Percentiles rank a stretch among this genome's conserved stretches.
Evolutionary conservation across 2,329 filamentous ascomycete species (phyloP).

Genomic region (Stagonosporopsis tanaceti): DNA sequence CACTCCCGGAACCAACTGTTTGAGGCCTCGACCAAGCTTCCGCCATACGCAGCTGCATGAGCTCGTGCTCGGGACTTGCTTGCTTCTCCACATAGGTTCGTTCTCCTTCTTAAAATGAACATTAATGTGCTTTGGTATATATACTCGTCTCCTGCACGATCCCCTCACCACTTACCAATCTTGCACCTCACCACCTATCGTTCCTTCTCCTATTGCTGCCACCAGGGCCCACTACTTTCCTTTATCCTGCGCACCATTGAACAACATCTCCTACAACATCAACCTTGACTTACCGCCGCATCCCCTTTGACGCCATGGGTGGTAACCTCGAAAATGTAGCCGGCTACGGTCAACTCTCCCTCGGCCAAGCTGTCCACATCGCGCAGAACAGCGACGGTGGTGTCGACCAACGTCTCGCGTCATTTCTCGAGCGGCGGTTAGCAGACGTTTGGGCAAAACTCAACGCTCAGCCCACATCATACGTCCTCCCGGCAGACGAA

Average conservation of each 20-base stretch:
- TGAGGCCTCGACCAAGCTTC: slow-evolving; percentile 49
- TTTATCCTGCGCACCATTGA: not conserved
- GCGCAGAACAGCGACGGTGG: slow-evolving; percentile 77
- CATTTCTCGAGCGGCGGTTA: slow-evolving; percentile 68
- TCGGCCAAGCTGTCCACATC: slow-evolving; percentile 75
- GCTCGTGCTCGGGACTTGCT: slow-evolving; percentile 44
- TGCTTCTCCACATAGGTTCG: slow-evolving; percentile 48
- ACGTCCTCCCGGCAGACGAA: slow-evolving; percentile 78
- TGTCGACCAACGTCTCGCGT: slow-evolving; percentile 68
- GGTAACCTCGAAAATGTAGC: slow-evolving; percentile 51
- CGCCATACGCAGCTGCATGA: slow-evolving; percentile 47
- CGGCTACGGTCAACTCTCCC: slow-evolving; percentile 55
- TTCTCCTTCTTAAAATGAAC: slow-evolving; percentile 39
- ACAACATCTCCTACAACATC: slow-evolving; percentile 2
- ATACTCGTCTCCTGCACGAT: slow-evolving; percentile 35
- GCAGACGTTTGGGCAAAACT: slow-evolving; percentile 73
- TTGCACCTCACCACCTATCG: slow-evolving; percentile 15
- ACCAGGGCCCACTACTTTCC: slow-evolving; percentile 7
- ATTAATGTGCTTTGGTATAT: slow-evolving; percentile 43
- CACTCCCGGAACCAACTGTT: slow-evolving; percentile 50
- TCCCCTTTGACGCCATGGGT: slow-evolving; percentile 51
- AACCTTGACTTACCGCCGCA: slow-evolving; percentile 27
- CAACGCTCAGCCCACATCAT: slow-evolving; percentile 69
- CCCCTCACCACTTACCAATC: slow-evolving; percentile 24
- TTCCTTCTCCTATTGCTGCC: slow-evolving; percentile 20